These are phyloP conservation scores for Penicillium lividum DNA, from an alignment of 495 filamentous ascomycete species.

Conservation along the genomic window DNA sequence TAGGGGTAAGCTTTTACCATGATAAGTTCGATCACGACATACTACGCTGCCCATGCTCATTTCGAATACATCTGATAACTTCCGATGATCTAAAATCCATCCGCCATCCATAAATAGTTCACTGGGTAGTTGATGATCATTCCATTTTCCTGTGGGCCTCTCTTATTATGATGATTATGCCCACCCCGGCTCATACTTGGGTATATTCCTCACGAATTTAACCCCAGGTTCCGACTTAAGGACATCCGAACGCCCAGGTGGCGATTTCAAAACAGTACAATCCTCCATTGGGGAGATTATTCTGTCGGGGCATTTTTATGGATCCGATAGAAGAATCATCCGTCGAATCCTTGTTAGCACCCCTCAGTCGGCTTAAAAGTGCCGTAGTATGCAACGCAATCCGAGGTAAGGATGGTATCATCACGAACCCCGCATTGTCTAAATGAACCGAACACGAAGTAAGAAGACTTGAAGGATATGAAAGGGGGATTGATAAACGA, in stretches of 20 bases:
- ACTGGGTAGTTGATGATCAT: too few species aligned
- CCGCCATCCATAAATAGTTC: too few species aligned
- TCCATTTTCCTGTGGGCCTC: too few species aligned
- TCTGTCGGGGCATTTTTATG: not conserved
- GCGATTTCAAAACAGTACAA: too few species aligned
- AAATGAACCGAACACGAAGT: not conserved
- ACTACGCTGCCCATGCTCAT: conserved; percentile 1
- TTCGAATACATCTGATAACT: too few species aligned
- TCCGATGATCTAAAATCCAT: too few species aligned
- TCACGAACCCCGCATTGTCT: conserved; percentile 18
- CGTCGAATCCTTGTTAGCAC: not conserved
- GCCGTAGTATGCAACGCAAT: conserved; percentile 22
- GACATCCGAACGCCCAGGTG: too few species aligned
- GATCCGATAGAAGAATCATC: not conserved
- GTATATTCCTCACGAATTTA: too few species aligned
- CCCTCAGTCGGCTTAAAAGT: not conserved
- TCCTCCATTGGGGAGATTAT: too few species aligned
- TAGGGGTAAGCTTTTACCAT: conserved; percentile 22
- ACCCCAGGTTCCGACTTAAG: too few species aligned
- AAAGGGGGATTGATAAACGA: not conserved
- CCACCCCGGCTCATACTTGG: too few species aligned
- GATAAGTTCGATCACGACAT: conserved; percentile 32
- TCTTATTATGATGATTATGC: too few species aligned
- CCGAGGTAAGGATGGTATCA: conserved; percentile 20
- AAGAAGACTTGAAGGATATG: not conserved